Conservation (phyloP, 768 basidiomycete genomes). For the Calocera cornea region DNA sequence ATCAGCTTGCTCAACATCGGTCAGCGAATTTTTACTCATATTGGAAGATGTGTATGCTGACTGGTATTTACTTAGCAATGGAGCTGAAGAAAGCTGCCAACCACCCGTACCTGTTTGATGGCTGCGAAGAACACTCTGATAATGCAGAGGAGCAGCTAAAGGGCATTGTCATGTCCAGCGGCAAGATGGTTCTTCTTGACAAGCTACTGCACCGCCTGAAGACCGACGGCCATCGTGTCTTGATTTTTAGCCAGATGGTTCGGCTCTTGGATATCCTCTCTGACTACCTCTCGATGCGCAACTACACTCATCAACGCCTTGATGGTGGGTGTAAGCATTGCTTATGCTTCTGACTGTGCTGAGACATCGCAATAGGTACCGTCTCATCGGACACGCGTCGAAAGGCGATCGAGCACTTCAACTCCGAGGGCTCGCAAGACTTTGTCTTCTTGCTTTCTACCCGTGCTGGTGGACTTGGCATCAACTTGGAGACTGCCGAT, state of each 20-base stretch:
- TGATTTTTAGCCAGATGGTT: conserved; percentile 99
- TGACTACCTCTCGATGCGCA: conserved; percentile 84
- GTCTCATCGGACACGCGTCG: conserved; percentile 87
- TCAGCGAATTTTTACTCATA: conserved; percentile 22
- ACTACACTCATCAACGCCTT: conserved; percentile 84
- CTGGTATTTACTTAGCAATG: conserved; percentile 50
- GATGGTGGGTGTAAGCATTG: conserved; percentile 47
- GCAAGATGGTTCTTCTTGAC: conserved; percentile 96
- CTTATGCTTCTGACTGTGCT: not conserved
- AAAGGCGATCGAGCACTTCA: conserved; percentile 94
- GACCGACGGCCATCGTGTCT: conserved; percentile 85
- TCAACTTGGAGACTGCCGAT: conserved; percentile 97
- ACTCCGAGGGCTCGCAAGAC: conserved; percentile 80
- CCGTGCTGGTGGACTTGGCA: conserved; percentile 91
- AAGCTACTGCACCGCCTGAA: conserved; percentile 84
- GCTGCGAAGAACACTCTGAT: conserved; percentile 58
- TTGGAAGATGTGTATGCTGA: too few species aligned
- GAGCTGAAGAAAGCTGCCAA: conserved; percentile 98
- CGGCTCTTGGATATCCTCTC: conserved; percentile 96
- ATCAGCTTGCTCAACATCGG: conserved; percentile 94
- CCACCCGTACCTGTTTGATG: conserved; percentile 95
- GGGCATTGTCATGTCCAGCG: conserved; percentile 96
- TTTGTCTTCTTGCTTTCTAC: conserved; percentile 96
- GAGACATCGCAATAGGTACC: conserved; percentile 22
- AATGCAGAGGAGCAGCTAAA: conserved; percentile 73